Percentiles rank a stretch among this genome's conserved stretches.
Conservation (phyloP, 2,329 filamentous ascomycete genomes). For the Trichoderma sp. region DNA sequence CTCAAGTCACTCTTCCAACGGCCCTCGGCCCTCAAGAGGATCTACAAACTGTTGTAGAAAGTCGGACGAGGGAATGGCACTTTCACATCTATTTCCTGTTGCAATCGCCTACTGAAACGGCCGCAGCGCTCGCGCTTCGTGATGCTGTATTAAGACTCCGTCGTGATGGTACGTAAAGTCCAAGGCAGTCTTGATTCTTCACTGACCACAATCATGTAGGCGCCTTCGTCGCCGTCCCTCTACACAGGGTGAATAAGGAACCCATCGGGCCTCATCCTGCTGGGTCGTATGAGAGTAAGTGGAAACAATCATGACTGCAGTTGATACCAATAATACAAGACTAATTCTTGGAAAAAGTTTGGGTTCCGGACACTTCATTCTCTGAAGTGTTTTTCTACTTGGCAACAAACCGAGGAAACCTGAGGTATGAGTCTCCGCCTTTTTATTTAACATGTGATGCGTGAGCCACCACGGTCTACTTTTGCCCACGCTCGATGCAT, state of each 20-base stretch:
- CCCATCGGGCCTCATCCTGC: slow-evolving; percentile 36
- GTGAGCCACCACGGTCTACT: neutral
- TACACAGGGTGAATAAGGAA: slow-evolving; percentile 34
- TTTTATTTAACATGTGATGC: neutral
- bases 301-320: neutral
- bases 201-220: slow-evolving; percentile 23
- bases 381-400: slow-evolving; percentile 38
- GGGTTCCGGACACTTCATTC: slow-evolving; percentile 37
- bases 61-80: slow-evolving; percentile 34
- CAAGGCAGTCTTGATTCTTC: neutral
- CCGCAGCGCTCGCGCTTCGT: slow-evolving; percentile 34
- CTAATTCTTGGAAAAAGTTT: slow-evolving; percentile 26
- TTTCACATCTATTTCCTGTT: slow-evolving; percentile 37
- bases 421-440: slow-evolving; percentile 25
- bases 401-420: slow-evolving; percentile 32
- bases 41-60: slow-evolving; percentile 31
- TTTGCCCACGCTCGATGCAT: neutral
- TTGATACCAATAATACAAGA: neutral
- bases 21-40: slow-evolving; percentile 28
- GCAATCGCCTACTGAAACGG: slow-evolving; percentile 33
- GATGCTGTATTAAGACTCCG: slow-evolving; percentile 34
- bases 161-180: slow-evolving; percentile 29
- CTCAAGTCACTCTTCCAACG: slow-evolving; percentile 22
- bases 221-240: slow-evolving; percentile 35
- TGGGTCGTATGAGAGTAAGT: slow-evolving; percentile 36